A percentile compares a stretch with the other conserved stretches of the same genome.
These are phyloP conservation scores for Xylariaceae sp. DNA, from an alignment of 2,329 filamentous ascomycete genomes.

Conservation along the genomic window DNA sequence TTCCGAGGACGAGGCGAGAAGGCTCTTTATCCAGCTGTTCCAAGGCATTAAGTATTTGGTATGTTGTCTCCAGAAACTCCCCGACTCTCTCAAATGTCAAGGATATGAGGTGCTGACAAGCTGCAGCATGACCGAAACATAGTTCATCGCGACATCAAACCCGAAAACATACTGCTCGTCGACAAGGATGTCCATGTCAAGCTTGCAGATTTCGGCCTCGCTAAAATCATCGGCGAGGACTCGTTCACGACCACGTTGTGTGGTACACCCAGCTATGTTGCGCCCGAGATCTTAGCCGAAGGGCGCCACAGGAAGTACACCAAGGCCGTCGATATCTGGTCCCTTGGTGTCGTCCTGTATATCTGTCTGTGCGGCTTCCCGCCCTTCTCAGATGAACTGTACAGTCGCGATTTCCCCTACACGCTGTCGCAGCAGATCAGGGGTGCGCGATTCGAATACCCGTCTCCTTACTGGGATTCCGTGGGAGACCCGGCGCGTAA, in stretches of 20 bases:
- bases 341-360: constrained; percentile 93
- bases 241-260: constrained; percentile 96
- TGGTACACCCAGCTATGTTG: constrained; percentile 95
- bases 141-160: constrained; percentile 96
- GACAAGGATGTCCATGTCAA: constrained; percentile 85
- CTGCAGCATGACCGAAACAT: constrained; percentile 89
- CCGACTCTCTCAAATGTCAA: constrained; percentile 26
- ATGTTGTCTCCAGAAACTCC: constrained; percentile 33
- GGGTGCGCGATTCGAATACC: constrained; percentile 84
- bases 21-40: constrained; percentile 86
- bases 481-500: constrained; percentile 74
- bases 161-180: constrained; percentile 86
- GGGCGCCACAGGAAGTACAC: constrained; percentile 81
- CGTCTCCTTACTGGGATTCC: constrained; percentile 91
- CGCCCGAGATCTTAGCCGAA: constrained; percentile 87
- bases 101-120: constrained; percentile 3
- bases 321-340: constrained; percentile 94
- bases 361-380: constrained; percentile 96
- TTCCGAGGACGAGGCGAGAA: constrained; percentile 75
- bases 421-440: constrained; percentile 86
- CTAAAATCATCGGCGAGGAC: constrained; percentile 97
- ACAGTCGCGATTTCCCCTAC: constrained; percentile 74
- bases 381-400: constrained; percentile 92
- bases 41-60: constrained; percentile 94
- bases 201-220: constrained; percentile 90